Evolutionary conservation across 73 alveolate genomes (phyloP), one percentile per base, ranked within the genome.

Genomic region (Stentor coeruleus): DNA sequence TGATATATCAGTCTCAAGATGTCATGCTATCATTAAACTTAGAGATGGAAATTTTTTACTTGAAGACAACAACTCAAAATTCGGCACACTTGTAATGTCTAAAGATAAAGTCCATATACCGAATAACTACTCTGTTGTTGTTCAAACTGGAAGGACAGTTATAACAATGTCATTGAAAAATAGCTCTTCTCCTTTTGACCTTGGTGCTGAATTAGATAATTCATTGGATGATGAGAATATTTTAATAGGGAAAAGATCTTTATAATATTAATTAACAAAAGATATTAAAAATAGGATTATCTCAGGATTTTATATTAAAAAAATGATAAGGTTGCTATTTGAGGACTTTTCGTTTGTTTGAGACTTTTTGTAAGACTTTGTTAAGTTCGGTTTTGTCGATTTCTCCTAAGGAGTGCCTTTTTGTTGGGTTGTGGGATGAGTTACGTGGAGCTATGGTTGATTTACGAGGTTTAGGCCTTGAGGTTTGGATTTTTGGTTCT

Each of bases 1-100:
- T 35, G 96, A 90, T 86, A 90, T 90, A 33, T 77, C 90, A 30
- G 96, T 90, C 3, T 77, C 90, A 20, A 84, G 96, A 73, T 42
- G 80, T 57, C 96, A 90, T 85, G 93, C 96, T 0, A 81, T 84
- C 42, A 85, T 85, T 36, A 85, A 85, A 77, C 81, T 40, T 59
- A 82, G 59, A 31, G 66, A 85, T 15, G 90, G 90, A 3, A 85
- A 85, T 26, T 85, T 85, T 39, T 49, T 77, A 28, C 77, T 85
- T 72, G 84, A 79, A 39, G 90, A 85, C 72, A 85, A 85, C 38
- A 85, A 85, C 60, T 79, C 87, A 33, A 85, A 85, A 58, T 85
- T 85, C 82, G 90, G 90, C 31, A 85, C 90, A 33, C 75, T 85
- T 38, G 80, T 85, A 59, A 81, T 75, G 26, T 42, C 81, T 14